Conservation (phyloP, 129 eudicot genomes). For the Flaveria ramosissima region DNA sequence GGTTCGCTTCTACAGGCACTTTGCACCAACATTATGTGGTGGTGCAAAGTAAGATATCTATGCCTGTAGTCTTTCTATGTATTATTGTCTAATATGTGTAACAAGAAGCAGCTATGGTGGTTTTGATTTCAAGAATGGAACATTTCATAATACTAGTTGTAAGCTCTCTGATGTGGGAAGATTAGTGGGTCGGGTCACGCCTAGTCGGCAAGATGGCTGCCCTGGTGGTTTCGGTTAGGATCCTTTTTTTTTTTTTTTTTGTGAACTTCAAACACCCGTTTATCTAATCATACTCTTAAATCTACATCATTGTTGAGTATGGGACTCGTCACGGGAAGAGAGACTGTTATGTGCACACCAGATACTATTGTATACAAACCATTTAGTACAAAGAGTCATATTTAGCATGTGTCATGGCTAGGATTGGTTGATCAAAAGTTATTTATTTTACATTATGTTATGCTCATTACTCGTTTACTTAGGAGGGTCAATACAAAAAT, state of each 20-base stretch:
- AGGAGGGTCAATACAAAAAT: too few relatives aligned
- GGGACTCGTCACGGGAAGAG: too few relatives aligned
- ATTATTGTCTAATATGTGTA: conserved; percentile 14
- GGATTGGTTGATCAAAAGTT: too few relatives aligned
- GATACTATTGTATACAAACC: too few relatives aligned
- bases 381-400: too few relatives aligned
- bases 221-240: not conserved
- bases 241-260: not conserved
- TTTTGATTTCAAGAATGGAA: not conserved
- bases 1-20: conserved; percentile 22
- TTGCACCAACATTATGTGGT: conserved; percentile 19
- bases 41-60: conserved; percentile 16
- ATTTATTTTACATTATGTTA: too few relatives aligned
- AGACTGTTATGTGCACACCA: too few relatives aligned
- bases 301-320: too few relatives aligned
- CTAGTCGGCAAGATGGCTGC: not conserved
- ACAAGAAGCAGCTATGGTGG: not conserved
- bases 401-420: too few relatives aligned
- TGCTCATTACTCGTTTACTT: too few relatives aligned
- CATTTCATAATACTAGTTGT: not conserved
- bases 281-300: too few relatives aligned
- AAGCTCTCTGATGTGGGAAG: not conserved
- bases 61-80: conserved; percentile 18
- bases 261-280: too few relatives aligned
- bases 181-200: not conserved